These are phyloP conservation scores for Pseudogymnoascus sp. DNA, from an alignment of 2,329 filamentous ascomycete species.

Conservation along the genomic window DNA sequence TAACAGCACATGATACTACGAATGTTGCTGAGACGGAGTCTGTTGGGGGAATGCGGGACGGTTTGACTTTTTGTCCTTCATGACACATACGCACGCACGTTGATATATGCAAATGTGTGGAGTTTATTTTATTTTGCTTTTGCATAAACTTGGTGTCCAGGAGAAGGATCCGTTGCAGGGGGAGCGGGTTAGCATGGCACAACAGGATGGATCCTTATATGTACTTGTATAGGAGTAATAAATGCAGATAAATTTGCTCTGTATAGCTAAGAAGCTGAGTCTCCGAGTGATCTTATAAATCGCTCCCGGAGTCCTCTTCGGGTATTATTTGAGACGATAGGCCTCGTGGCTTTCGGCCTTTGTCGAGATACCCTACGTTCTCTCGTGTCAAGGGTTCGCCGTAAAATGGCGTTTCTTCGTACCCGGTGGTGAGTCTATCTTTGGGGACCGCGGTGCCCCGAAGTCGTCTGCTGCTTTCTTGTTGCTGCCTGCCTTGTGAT, in stretches of 20 bases:
- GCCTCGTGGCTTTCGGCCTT: not conserved
- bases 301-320: not conserved
- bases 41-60: not conserved
- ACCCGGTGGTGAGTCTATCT: not conserved
- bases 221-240: slow-evolving; percentile 5
- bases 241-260: slow-evolving; percentile 1
- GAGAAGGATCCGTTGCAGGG: not conserved
- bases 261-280: not conserved
- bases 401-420: not conserved
- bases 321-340: not conserved
- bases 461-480: not conserved
- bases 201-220: not conserved
- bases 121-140: not conserved
- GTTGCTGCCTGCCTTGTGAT: not conserved
- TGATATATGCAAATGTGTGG: not conserved
- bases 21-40: slow-evolving; percentile 1
- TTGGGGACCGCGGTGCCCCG: not conserved
- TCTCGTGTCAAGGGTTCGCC: not conserved
- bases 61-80: not conserved
- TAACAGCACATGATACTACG: not conserved
- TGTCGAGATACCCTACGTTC: not conserved
- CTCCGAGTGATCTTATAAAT: not conserved
- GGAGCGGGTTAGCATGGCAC: not conserved
- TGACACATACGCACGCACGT: not conserved
- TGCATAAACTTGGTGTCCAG: slow-evolving; percentile 1